Conservation (phyloP, 345 rosid genomes). For the Sonneratia alba region DNA sequence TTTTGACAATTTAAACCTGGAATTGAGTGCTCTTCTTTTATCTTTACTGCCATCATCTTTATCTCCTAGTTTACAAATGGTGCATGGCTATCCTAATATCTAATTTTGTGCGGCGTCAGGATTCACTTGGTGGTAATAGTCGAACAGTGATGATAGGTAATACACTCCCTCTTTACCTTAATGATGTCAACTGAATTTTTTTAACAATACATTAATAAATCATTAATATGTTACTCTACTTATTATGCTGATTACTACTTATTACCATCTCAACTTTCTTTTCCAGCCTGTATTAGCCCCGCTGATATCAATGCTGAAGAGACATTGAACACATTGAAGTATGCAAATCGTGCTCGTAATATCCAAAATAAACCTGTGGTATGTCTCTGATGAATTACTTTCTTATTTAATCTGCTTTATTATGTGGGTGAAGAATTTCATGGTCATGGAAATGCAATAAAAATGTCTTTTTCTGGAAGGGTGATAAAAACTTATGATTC, state of each 20-base stretch:
- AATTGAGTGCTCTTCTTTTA: not conserved
- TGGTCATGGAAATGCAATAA: not conserved
- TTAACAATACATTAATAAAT: not conserved
- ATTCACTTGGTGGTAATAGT: slow-evolving; percentile 99
- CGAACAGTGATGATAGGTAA: slow-evolving; percentile 98
- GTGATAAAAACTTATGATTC: not conserved
- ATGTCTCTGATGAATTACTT: slow-evolving; percentile 27
- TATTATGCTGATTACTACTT: not conserved
- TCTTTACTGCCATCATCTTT: not conserved
- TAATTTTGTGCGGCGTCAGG: slow-evolving; percentile 34
- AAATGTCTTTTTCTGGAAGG: no score
- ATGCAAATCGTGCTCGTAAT: slow-evolving; percentile 99
- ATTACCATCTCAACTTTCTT: not conserved
- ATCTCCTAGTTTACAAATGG: not conserved
- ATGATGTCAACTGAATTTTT: not conserved
- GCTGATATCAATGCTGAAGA: slow-evolving; percentile 99
- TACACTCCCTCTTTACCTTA: not conserved
- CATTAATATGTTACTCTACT: not conserved
- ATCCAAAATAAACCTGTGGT: slow-evolving; percentile 96
- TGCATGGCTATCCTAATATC: not conserved
- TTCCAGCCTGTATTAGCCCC: slow-evolving; percentile 93
- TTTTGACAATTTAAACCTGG: not conserved
- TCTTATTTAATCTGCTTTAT: not conserved
- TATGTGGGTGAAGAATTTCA: slow-evolving; percentile 4
- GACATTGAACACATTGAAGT: slow-evolving; percentile 89